Base-by-base conservation (phyloP, 441 rosid genomes). In the Gossypium schwendimanii region DNA sequence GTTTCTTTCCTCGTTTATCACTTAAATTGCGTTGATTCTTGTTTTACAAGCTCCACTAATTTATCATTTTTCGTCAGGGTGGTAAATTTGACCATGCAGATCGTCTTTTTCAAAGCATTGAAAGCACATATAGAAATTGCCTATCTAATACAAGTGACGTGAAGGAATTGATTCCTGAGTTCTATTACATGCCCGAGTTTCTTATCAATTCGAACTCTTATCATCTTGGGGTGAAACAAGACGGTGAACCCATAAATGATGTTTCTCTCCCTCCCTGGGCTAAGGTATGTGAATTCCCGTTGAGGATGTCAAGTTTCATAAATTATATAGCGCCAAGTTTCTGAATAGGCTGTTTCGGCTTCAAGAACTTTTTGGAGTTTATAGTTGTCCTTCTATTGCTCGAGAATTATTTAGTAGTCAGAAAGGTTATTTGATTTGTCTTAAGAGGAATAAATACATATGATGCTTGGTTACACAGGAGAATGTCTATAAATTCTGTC, bases 21-120 rank as follows among this genome's bases (percentile, higher is more conserved):
- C 69, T 21, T 71, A 23, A 47, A 47, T 66, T 71, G 50, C 31
- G 14, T 28, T 59, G 8, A 31, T 57, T 45, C 45, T 11, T 68
- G 63, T 24, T 71, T 58, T 73, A 76, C 79, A 80, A 66, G 47
- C 41, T 75, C 79, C 49, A 50, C 70, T 79, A 39, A 58, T 72
- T 72, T 52, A 39, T 63, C 76, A 33, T 74, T 76, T 76, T 70
- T 80, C 72, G 73, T 77, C 87, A 93, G 99, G 99, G 99, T 78
- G 98, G 99, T 75, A 96, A 91, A 81, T 91, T 96, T 79, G 99
- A 96, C 84, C 98, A 96, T 76, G 99, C 99, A 33, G 98, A 96
- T 87, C 96, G 99, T 76, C 97, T 96, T 71, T 96, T 96, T 81
- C 99, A 93, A 87, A 88, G 99, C 81, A 85, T 93, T 69, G 97